Percentiles rank a stretch among this genome's conserved stretches.
phyloP scores from a whole-genome alignment of 2,329 filamentous ascomycete genomes.

The Calonectria multiphialidica region DNA sequence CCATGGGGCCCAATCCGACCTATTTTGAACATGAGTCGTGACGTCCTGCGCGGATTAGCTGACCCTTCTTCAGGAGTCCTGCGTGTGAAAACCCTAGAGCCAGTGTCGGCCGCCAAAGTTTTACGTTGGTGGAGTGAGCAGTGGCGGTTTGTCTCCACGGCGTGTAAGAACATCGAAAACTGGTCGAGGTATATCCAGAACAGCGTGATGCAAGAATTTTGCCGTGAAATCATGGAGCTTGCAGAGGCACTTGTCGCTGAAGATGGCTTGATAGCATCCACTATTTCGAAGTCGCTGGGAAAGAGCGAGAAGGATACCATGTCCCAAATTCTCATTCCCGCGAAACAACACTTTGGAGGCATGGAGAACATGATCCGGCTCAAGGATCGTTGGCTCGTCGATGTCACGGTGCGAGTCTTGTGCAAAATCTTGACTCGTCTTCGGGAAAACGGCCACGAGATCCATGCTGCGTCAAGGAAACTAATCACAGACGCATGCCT shows the following conservation, averaged over 20 bases:
- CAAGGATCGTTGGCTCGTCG: conserved; percentile 87
- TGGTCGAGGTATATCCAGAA: conserved; percentile 87
- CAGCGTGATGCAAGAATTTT: conserved; percentile 88
- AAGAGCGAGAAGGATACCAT: conserved; percentile 54
- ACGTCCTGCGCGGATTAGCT: conserved; percentile 68
- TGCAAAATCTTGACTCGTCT: conserved; percentile 86
- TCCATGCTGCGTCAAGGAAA: conserved; percentile 70
- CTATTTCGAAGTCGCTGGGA: conserved; percentile 58
- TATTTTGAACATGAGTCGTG: conserved; percentile 68
- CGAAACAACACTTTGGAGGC: conserved; percentile 66
- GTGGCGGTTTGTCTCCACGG: conserved; percentile 84
- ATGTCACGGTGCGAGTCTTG: conserved; percentile 84
- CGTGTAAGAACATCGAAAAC: conserved; percentile 84
- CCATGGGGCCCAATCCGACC: conserved; percentile 71
- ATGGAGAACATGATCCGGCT: conserved; percentile 92
- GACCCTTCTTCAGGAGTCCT: conserved; percentile 69
- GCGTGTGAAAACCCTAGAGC: conserved; percentile 66
- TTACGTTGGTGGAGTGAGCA: conserved; percentile 85
- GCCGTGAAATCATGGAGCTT: conserved; percentile 94
- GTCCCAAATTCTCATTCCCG: conserved; percentile 53
- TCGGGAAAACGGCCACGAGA: conserved; percentile 80
- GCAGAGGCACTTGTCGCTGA: conserved; percentile 88
- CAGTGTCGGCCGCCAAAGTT: conserved; percentile 74
- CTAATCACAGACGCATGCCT: conserved; percentile 77
- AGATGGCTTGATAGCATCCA: conserved; percentile 84